A percentile compares a stretch with the other conserved stretches of the same genome.
Conservation (phyloP, 345 rosid genomes). For the Cardamine resedifolia region DNA sequence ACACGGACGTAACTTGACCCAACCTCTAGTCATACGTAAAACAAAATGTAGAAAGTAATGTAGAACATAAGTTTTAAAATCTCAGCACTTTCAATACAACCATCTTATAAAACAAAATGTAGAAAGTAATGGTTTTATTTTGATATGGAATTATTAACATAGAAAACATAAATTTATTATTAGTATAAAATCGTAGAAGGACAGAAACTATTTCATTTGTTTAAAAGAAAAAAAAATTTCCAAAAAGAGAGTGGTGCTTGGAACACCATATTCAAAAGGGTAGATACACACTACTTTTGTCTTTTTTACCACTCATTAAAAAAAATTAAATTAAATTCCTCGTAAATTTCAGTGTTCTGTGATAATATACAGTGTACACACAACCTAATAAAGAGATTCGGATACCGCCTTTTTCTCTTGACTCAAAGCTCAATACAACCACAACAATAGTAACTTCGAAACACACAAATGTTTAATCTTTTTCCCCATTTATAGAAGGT, state of each 20-base stretch:
- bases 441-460: slow-evolving; percentile 26
- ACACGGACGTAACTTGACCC: no score
- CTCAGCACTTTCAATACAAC: background rate
- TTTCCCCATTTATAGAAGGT: slow-evolving; percentile 13
- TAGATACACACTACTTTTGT: slow-evolving; percentile 17
- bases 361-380: slow-evolving; percentile 20
- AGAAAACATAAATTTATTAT: no score
- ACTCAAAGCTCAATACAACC: slow-evolving; percentile 27
- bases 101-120: background rate
- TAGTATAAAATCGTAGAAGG: no score
- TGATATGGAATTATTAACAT: background rate
- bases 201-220: background rate
- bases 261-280: slow-evolving; percentile 20
- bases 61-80: no score
- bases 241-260: slow-evolving; percentile 20
- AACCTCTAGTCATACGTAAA: no score
- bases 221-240: background rate
- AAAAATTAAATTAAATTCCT: background rate
- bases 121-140: background rate
- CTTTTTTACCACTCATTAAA: background rate
- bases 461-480: background rate
- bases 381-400: slow-evolving; percentile 31
- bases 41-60: no score
- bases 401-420: slow-evolving; percentile 25
- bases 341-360: slow-evolving; percentile 13